These are phyloP conservation scores for Acanthamoeba culbertsoni DNA, from an alignment of 208 protist species.

Conservation along the genomic window DNA sequence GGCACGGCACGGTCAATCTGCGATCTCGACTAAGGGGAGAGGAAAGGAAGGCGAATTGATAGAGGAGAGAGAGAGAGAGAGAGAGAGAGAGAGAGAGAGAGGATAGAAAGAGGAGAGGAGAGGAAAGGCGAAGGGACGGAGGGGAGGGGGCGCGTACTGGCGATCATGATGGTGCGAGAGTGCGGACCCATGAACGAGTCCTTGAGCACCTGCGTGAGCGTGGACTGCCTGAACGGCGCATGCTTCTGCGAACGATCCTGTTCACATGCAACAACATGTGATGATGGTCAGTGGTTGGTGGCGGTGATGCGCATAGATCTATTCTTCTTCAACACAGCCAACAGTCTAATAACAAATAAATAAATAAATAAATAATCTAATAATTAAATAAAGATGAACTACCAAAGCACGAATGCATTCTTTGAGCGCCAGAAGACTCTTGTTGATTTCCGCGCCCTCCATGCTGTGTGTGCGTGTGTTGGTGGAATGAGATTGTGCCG, in stretches of 20 bases:
- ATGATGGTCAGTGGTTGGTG: too few relatives aligned
- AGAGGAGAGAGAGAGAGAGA: neutral
- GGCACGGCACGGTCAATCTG: neutral
- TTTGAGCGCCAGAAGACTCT: conserved; percentile 95
- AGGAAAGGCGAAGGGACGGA: neutral
- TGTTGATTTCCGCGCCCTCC: conserved; percentile 97
- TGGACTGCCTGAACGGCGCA: conserved; percentile 96
- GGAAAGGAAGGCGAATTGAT: neutral
- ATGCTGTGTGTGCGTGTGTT: conserved; percentile 65
- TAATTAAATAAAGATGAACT: neutral
- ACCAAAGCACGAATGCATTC: conserved; percentile 95
- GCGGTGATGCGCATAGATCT: neutral
- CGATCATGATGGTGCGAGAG: conserved; percentile 96
- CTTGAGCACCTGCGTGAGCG: conserved; percentile 93
- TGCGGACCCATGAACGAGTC: conserved; percentile 96
- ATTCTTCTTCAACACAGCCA: neutral
- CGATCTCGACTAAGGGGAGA: too few relatives aligned
- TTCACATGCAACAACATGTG: neutral
- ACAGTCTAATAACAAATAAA: neutral
- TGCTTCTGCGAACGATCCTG: conserved; percentile 91
- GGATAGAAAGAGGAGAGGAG: neutral
- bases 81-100: neutral
- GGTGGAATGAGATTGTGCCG: neutral
- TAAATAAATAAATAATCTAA: neutral
- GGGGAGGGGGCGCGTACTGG: conserved; percentile 84